Conservation (phyloP, 768 basidiomycete genomes). For the Podaxis sp. region DNA sequence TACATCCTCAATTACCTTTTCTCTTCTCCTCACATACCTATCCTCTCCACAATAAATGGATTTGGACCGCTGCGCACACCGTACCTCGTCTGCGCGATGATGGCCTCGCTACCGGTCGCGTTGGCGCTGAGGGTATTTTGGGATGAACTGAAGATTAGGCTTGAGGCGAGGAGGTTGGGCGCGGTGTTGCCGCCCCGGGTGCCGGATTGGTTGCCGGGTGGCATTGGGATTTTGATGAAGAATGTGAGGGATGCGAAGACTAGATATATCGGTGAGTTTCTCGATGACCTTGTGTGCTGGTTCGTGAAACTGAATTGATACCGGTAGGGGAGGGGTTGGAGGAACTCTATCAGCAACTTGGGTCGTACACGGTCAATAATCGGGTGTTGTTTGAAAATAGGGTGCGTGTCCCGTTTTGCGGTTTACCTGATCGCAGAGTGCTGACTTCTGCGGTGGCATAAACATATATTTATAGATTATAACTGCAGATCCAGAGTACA, state of each 20-base stretch:
- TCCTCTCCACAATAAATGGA: neutral
- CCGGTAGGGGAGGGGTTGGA: constrained; percentile 21
- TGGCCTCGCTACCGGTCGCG: constrained; percentile 19
- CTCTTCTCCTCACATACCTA: neutral
- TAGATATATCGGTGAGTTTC: constrained; percentile 31
- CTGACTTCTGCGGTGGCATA: neutral
- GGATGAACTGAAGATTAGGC: constrained; percentile 16
- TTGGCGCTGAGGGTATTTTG: constrained; percentile 17
- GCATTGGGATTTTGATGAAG: constrained; percentile 15
- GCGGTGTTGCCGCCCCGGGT: constrained; percentile 21
- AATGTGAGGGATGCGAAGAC: constrained; percentile 21
- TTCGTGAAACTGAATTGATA: constrained; percentile 1
- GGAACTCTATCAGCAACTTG: constrained; percentile 23
- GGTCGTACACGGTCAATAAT: constrained; percentile 19
- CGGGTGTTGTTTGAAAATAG: constrained; percentile 25
- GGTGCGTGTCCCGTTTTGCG: constrained; percentile 16
- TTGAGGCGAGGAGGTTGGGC: constrained; percentile 19
- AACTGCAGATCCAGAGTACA: constrained; percentile 7
- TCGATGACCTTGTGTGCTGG: neutral
- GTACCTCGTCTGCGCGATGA: constrained; percentile 13
- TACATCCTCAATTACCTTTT: constrained; percentile 15
- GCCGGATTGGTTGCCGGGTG: constrained; percentile 20
- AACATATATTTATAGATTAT: constrained; percentile 18
- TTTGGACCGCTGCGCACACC: neutral
- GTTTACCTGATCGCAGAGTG: neutral